Evolutionary conservation across 441 rosid species (phyloP).

Genomic region (Jatropha podagrica): DNA sequence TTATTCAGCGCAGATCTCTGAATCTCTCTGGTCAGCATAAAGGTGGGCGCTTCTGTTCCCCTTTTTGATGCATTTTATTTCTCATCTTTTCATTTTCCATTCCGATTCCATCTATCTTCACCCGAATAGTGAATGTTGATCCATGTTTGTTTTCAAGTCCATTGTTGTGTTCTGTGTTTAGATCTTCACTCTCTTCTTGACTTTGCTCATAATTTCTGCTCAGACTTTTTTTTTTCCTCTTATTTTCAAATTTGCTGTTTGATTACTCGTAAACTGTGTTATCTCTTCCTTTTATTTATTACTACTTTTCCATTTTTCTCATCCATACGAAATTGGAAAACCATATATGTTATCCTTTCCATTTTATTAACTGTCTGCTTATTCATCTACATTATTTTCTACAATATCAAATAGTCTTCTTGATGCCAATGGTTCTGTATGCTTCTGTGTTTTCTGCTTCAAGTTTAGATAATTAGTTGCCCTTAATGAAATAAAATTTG

Average conservation of each 20-base stretch:
- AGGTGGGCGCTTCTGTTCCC: neutral
- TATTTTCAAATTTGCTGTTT: too few species aligned
- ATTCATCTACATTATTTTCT: too few species aligned
- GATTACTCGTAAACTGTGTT: too few species aligned
- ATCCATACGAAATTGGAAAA: neutral
- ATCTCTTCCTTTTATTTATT: too few species aligned
- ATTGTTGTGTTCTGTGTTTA: neutral
- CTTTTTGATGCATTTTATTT: neutral
- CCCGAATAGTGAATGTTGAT: neutral
- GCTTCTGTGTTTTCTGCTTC: neutral
- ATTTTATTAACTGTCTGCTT: neutral
- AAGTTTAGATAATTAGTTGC: neutral
- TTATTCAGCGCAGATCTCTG: constrained; percentile 10
- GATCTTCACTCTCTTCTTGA: constrained; percentile 1
- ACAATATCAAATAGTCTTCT: too few species aligned
- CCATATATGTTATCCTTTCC: neutral
- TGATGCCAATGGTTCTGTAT: neutral
- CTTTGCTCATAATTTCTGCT: neutral
- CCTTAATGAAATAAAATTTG: constrained; percentile 36
- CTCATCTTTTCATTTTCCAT: neutral
- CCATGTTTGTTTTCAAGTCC: neutral
- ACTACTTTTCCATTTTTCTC: neutral
- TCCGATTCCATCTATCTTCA: neutral
- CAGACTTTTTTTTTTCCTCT: neutral
- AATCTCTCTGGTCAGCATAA: neutral